Conservation (phyloP, 2,329 filamentous ascomycete species). For the Botryotinia convoluta region DNA sequence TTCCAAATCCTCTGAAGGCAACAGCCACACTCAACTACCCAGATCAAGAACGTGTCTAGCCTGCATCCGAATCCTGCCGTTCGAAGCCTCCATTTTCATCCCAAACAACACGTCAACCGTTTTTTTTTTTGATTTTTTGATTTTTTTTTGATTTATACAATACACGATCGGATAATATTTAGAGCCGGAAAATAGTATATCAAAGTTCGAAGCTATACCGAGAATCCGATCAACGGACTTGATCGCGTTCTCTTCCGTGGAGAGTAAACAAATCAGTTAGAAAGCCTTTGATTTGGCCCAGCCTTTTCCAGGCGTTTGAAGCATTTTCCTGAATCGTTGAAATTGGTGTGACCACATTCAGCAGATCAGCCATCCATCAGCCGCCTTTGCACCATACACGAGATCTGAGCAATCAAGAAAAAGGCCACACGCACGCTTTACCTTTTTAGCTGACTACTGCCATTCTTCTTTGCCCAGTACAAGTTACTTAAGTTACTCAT, state of each 20-base stretch:
- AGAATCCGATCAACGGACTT: background rate
- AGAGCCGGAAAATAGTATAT: constrained; percentile 3
- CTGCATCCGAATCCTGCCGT: constrained; percentile 12
- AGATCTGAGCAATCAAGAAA: constrained; percentile 25
- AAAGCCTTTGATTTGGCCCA: constrained; percentile 13
- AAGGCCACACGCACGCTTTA: constrained; percentile 20
- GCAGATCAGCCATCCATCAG: constrained; percentile 32
- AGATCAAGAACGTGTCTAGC: constrained; percentile 19
- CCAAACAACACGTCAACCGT: background rate
- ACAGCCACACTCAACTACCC: constrained; percentile 7
- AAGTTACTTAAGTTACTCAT: constrained; percentile 12
- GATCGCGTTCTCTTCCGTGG: background rate
- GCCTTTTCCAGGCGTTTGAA: constrained; percentile 22
- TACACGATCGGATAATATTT: constrained; percentile 13
- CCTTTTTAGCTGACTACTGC: constrained; percentile 20
- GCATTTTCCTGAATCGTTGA: constrained; percentile 22
- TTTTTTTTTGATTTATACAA: constrained; percentile 6
- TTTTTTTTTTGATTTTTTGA: too few relatives aligned
- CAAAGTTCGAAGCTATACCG: background rate
- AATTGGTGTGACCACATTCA: constrained; percentile 31
- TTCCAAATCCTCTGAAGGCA: constrained; percentile 14
- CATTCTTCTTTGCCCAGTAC: constrained; percentile 8
- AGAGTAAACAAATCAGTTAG: background rate
- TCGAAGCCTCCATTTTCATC: constrained; percentile 9
- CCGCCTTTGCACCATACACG: constrained; percentile 24